A percentile compares a stretch with the other conserved stretches of the same genome.
phyloP scores from a whole-genome alignment of 73 alveolate genomes.

The Tetrahymena borealis region DNA sequence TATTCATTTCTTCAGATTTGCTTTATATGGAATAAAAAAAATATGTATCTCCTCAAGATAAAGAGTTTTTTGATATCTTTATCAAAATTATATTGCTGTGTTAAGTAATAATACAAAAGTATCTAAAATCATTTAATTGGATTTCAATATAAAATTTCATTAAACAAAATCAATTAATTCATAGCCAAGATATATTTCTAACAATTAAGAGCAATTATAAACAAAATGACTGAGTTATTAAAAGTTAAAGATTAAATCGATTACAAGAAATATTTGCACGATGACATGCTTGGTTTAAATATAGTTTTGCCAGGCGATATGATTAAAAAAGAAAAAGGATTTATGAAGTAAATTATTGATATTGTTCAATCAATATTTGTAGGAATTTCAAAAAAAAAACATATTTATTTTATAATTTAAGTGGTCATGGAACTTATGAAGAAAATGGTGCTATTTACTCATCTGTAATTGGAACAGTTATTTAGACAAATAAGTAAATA shows the following conservation, averaged over 20 bases:
- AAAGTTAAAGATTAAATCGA: background rate
- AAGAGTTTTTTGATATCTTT: background rate
- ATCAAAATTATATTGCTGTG: background rate
- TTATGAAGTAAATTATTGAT: background rate
- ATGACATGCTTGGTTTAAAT: background rate
- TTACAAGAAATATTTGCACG: background rate
- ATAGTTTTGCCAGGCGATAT: background rate
- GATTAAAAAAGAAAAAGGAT: background rate
- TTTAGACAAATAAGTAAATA: conserved; percentile 29
- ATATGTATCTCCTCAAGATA: background rate
- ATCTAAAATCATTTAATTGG: background rate
- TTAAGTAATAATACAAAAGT: background rate
- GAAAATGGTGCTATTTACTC: conserved; percentile 38
- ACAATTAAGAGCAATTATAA: background rate
- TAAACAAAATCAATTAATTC: background rate
- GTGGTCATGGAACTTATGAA: conserved; percentile 51
- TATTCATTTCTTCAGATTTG: background rate
- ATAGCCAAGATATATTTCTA: background rate
- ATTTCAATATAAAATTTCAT: background rate
- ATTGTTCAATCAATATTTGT: background rate
- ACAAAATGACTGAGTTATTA: background rate
- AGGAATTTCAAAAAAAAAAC: background rate
- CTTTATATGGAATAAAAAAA: background rate
- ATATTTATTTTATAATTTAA: background rate
- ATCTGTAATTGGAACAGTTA: conserved; percentile 37